Conservation (phyloP, 139 green algal species). For the Dunaliella primolecta region DNA sequence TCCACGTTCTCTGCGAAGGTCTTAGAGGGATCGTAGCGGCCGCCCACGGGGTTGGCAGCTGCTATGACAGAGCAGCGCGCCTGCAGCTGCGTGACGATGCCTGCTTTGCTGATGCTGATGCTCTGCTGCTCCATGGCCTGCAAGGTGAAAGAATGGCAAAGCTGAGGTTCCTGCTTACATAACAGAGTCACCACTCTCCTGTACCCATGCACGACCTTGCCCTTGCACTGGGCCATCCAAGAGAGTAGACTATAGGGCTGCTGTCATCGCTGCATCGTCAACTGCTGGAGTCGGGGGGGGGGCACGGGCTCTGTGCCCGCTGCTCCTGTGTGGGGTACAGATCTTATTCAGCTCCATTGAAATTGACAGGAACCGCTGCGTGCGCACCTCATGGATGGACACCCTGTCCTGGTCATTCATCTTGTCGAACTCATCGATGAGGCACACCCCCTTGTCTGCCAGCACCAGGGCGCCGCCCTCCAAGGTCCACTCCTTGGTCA, state of each 20-base stretch:
- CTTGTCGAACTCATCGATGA: conserved; percentile 99
- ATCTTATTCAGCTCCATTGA: no score
- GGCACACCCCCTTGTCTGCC: conserved; percentile 93
- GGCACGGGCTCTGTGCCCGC: no score
- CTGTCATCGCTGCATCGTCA: no score
- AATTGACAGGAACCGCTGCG: no score
- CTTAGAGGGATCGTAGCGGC: conserved; percentile 88
- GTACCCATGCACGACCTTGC: background rate
- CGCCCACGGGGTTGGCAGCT: conserved; percentile 94
- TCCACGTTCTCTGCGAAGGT: conserved; percentile 78
- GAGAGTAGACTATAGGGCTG: background rate
- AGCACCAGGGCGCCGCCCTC: conserved; percentile 97
- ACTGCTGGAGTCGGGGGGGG: no score
- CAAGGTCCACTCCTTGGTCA: conserved; percentile 96
- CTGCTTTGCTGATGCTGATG: conserved; percentile 98
- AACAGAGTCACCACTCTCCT: background rate
- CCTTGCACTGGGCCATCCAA: background rate
- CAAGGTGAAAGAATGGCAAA: conserved; percentile 50
- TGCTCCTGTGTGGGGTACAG: no score
- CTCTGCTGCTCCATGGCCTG: conserved; percentile 99
- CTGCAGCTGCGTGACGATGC: conserved; percentile 81
- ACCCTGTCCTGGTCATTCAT: conserved; percentile 98
- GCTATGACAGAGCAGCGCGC: conserved; percentile 93
- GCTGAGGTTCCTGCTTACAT: background rate
- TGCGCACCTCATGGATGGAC: conserved; percentile 58